phyloP scores from a whole-genome alignment of 1,284 basidiomycete genomes.

The Cryptococcus neoformans region DNA sequence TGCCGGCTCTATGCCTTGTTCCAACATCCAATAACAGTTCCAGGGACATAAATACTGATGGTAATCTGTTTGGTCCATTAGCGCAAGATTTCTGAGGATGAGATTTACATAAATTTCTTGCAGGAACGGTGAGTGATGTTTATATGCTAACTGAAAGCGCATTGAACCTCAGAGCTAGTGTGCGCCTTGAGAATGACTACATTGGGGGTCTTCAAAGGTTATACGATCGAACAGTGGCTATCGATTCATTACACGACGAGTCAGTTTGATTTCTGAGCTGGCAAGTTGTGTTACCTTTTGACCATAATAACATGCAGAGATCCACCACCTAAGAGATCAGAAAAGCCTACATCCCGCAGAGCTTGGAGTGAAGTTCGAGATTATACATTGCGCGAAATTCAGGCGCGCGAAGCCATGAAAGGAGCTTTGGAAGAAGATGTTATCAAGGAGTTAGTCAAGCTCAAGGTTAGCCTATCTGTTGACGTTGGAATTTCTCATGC shows the following conservation, averaged over 20 bases:
- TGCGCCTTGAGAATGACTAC: conserved; percentile 73
- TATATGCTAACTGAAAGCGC: conserved; percentile 1
- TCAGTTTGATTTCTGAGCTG: conserved; percentile 17
- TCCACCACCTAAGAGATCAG: conserved; percentile 44
- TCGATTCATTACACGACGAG: conserved; percentile 55
- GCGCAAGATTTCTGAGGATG: conserved; percentile 52
- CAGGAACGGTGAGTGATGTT: conserved; percentile 64
- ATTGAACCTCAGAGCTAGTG: conserved; percentile 14
- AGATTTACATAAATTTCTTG: conserved; percentile 78
- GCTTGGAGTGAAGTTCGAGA: conserved; percentile 81
- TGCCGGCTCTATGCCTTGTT: not conserved
- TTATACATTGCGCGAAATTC: conserved; percentile 78
- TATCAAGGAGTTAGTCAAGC: conserved; percentile 60
- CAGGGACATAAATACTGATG: no score
- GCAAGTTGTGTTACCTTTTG: not conserved
- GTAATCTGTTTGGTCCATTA: conserved; percentile 14
- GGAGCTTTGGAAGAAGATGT: conserved; percentile 67
- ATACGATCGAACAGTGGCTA: conserved; percentile 64
- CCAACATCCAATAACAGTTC: no score
- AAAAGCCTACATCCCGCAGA: conserved; percentile 59
- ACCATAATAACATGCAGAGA: not conserved
- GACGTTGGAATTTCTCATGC: not conserved
- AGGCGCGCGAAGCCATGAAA: conserved; percentile 72
- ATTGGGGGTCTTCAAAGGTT: conserved; percentile 67
- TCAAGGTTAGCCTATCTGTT: conserved; percentile 57